Conservation (phyloP, 768 basidiomycete genomes). For the Pleurotus pulmonarius region DNA sequence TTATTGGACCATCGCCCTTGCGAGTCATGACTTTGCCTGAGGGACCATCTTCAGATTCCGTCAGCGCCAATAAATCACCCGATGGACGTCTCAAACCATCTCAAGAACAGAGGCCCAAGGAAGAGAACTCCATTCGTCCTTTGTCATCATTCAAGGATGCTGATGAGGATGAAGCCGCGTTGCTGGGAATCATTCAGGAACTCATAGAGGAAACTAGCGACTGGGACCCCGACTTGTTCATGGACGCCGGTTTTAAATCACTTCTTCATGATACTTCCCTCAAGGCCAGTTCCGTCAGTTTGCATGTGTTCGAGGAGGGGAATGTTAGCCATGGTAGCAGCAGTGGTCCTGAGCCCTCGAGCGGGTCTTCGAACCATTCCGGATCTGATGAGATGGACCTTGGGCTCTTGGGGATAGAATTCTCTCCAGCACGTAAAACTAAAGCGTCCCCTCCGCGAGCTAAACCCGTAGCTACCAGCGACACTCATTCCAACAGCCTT, state of each 20-base stretch:
- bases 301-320: background rate
- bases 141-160: background rate
- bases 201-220: constrained; percentile 45
- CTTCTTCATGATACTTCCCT: constrained; percentile 33
- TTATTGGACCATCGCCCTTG: constrained; percentile 43
- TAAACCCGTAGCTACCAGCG: constrained; percentile 1
- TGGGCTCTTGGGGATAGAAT: constrained; percentile 17
- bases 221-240: constrained; percentile 47
- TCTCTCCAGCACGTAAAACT: constrained; percentile 10
- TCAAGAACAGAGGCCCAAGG: too few relatives aligned
- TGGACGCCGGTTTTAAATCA: constrained; percentile 43
- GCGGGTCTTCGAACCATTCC: constrained; percentile 6
- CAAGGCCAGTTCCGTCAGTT: background rate
- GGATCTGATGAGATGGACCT: constrained; percentile 20
- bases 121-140: background rate
- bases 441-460: constrained; percentile 8
- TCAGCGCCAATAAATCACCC: background rate
- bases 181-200: constrained; percentile 42
- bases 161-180: constrained; percentile 21
- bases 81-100: too few relatives aligned
- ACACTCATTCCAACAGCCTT: background rate
- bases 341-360: background rate
- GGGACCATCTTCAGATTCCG: constrained; percentile 1
- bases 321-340: background rate
- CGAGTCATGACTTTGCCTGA: constrained; percentile 41